Evolutionary conservation across 768 basidiomycete genomes (phyloP).

Genomic region (Pholiota molesta): DNA sequence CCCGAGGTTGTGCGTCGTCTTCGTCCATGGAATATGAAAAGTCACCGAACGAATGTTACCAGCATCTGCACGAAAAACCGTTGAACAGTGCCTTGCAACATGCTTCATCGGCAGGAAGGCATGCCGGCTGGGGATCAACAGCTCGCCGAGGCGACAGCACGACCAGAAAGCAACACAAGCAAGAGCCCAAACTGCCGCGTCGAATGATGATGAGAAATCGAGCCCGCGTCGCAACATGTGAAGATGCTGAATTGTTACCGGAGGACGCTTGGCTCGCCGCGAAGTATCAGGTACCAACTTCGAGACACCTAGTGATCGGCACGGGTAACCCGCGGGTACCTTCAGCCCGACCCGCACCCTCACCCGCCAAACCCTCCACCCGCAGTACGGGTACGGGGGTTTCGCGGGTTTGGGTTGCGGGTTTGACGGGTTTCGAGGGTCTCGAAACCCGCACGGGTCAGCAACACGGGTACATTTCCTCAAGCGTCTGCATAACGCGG

Average conservation of each 20-base stretch:
- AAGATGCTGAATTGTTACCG: conserved; percentile 13
- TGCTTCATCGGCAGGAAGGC: conserved; percentile 15
- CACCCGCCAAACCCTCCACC: too few species aligned
- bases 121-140: conserved; percentile 15
- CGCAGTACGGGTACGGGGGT: too few species aligned
- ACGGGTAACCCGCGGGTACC: too few species aligned
- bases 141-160: conserved; percentile 32
- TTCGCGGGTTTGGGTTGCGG: too few species aligned
- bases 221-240: conserved; percentile 11
- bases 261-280: conserved; percentile 17
- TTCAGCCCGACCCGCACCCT: too few species aligned
- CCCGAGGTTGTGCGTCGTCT: conserved; percentile 30
- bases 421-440: too few species aligned
- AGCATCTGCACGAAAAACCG: too few species aligned
- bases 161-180: conserved; percentile 38
- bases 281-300: conserved; percentile 16
- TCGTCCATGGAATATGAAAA: conserved; percentile 39
- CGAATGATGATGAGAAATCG: conserved; percentile 15
- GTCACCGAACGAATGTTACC: conserved; percentile 16
- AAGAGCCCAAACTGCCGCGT: conserved; percentile 34
- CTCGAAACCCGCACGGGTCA: too few species aligned
- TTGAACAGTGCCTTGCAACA: too few species aligned
- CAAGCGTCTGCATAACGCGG: too few species aligned
- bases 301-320: too few species aligned
- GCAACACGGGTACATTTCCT: too few species aligned